Conservation (phyloP, 2,329 filamentous ascomycete species). For the Diplodia scrobiculata region DNA sequence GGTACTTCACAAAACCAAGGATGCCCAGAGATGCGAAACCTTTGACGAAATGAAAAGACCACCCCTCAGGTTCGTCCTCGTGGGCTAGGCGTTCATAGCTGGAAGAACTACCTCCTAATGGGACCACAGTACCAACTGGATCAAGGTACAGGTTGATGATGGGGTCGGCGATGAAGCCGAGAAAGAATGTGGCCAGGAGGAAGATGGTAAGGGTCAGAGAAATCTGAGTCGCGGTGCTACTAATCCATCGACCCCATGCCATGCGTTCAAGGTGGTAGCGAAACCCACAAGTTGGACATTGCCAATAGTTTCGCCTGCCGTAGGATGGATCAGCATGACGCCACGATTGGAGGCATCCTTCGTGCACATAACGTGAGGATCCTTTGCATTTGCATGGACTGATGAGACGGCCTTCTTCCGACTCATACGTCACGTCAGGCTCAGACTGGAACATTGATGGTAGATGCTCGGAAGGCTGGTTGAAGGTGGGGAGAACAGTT, state of each 20-base stretch:
- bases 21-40: constrained; percentile 88
- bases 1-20: constrained; percentile 78
- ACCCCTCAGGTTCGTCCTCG: constrained; percentile 60
- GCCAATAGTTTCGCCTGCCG: constrained; percentile 71
- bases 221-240: constrained; percentile 62
- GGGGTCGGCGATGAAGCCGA: constrained; percentile 91
- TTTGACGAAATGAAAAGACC: constrained; percentile 83
- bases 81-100: not conserved
- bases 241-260: constrained; percentile 67
- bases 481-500: constrained; percentile 62
- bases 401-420: constrained; percentile 74
- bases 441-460: constrained; percentile 58
- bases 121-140: constrained; percentile 48
- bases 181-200: constrained; percentile 70
- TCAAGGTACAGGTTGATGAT: constrained; percentile 88
- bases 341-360: constrained; percentile 84
- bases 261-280: constrained; percentile 77
- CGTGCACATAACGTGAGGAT: constrained; percentile 89
- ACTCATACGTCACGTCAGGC: constrained; percentile 68
- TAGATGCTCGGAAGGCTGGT: constrained; percentile 56
- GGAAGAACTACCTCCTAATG: constrained; percentile 6
- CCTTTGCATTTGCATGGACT: constrained; percentile 93
- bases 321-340: constrained; percentile 70
- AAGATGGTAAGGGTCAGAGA: constrained; percentile 72
- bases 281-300: constrained; percentile 86